phyloP scores from a whole-genome alignment of 1,139 yeast genomes.

The Kodamaea derodonti region DNA sequence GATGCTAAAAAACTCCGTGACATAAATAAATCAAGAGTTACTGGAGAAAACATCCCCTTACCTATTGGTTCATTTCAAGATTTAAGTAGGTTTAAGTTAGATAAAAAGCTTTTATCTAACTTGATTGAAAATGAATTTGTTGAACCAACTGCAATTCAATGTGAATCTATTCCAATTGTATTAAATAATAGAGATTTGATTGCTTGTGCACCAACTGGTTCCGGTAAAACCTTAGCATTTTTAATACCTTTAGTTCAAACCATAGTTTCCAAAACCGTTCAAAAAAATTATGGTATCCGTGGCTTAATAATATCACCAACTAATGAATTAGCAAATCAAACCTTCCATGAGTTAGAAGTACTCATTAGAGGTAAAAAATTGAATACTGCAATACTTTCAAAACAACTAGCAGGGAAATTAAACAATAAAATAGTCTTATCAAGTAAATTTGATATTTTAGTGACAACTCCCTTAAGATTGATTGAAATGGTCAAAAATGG shows the following conservation, averaged over 20 bases:
- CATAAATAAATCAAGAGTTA: constrained; percentile 55
- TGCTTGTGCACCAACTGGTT: constrained; percentile 93
- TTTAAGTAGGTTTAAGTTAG: constrained; percentile 64
- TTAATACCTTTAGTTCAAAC: constrained; percentile 76
- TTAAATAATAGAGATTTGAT: constrained; percentile 64
- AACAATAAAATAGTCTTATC: constrained; percentile 53
- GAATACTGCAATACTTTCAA: constrained; percentile 66
- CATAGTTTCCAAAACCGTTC: constrained; percentile 19
- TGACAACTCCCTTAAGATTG: constrained; percentile 84
- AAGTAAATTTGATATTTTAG: constrained; percentile 71
- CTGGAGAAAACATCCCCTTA: constrained; percentile 76
- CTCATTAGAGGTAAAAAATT: constrained; percentile 54
- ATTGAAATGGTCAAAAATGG: constrained; percentile 72
- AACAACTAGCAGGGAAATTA: constrained; percentile 70
- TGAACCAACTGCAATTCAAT: constrained; percentile 89
- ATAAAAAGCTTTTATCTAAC: constrained; percentile 59
- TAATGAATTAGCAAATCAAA: constrained; percentile 80
- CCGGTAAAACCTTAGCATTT: constrained; percentile 90
- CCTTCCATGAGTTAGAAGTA: constrained; percentile 63
- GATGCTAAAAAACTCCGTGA: constrained; percentile 60
- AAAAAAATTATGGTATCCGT: constrained; percentile 49
- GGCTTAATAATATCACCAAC: constrained; percentile 91
- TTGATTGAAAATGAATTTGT: constrained; percentile 66
- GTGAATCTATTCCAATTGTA: constrained; percentile 75
- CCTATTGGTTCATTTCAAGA: constrained; percentile 91